Base-by-base conservation (phyloP, 257 asterid genomes). In the Lavandula angustifolia region DNA sequence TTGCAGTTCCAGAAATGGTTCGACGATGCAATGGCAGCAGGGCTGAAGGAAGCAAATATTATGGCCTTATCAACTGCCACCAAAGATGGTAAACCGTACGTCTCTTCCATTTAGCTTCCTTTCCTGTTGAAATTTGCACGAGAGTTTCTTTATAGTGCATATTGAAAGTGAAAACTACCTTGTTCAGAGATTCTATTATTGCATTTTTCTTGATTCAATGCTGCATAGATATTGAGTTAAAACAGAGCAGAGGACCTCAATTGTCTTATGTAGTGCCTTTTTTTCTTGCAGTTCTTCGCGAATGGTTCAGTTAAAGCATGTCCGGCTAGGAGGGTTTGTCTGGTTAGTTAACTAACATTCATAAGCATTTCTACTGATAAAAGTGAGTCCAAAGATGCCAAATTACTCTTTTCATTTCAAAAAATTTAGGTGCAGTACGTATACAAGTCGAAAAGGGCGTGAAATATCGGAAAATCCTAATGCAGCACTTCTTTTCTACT, bases 1-100 rank as follows among this genome's bases (percentile, higher is more conserved):
- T 40, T 76, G 77, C 83, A 89, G 96, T 89, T 89, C 62, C 84
- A 81, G 68, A 83, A 77, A 70, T 87, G 97, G 95, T 82, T 87
- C 54, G 86, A 83, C 73, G 90, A 79, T 71, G 95, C 87, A 41
- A 58, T 77, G 72, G 80, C 83, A 11, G 84, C 95, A 29, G 83
- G 85, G 73, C 54, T 79, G 82, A 81, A 82, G 74, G 95, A 83
- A 60, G 94, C 95, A 10, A 77, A 87, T 67, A 79, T 81, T 32
- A 85, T 87, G 95, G 82, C 88, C 57, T 78, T 90, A 54, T 83
- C 88, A 38, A 90, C 95, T 22, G 76, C 90, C 62, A 76, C 78
- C 40, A 78, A 82, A 52, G 94, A 90, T 62, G 87, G 92, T 52
- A 87, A 79, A 61, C 87, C 87, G 94, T 90, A 67, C n/a, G 87